Evolutionary conservation across 768 basidiomycete species (phyloP), one percentile per base, ranked within the genome.

Genomic region (Termitomyces sp.): DNA sequence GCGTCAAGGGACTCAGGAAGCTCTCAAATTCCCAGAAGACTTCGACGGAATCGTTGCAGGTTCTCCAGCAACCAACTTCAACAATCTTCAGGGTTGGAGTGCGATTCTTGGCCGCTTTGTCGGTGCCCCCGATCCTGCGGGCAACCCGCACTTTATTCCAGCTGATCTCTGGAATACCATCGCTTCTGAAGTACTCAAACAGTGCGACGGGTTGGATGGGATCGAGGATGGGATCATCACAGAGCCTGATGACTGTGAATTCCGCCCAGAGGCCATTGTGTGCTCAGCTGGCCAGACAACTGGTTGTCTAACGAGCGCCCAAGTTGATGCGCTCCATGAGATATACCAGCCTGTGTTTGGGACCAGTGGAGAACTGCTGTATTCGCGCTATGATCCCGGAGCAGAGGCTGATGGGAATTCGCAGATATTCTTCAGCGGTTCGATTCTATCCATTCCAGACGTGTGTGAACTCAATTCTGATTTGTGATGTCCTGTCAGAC

Each of bases 141-240:
- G 26, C 3, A 52, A 52, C 26, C 57, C 57, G 12, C 50, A 32
- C 47, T 55, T 55, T 23, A 60, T 60, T 20, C 47, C 59, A 12
- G 18, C 48, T 20, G n/a, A 46, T 0, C 23, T 60, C 7, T 60
- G 59, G 63, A 30, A 54, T 35, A 44, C 41, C 20, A 54, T 64
- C 12, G 52, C 56, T 28, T 50, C 38, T 0, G 63, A 61, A 32
- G 30, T 64, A 9, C 10, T 64, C 46, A 58, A 40, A 20, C 63
- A 61, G 32, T 64, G 63, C 57, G 63, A 64, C 14, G 54, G 16
- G 4, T 20, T 61, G 41, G 63, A 64, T 26, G 63, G 63, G 1
- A 55, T 61, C 1, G 28, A n/a, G 32, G 63, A 64, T 44, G 63
- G 63, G 33, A 64, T 63, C 30, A 55, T 63, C 43, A 60, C 59